Percentiles rank a stretch among this genome's conserved stretches.
Evolutionary conservation across 257 asterid species (phyloP).

Genomic region (Cordia subcordata): DNA sequence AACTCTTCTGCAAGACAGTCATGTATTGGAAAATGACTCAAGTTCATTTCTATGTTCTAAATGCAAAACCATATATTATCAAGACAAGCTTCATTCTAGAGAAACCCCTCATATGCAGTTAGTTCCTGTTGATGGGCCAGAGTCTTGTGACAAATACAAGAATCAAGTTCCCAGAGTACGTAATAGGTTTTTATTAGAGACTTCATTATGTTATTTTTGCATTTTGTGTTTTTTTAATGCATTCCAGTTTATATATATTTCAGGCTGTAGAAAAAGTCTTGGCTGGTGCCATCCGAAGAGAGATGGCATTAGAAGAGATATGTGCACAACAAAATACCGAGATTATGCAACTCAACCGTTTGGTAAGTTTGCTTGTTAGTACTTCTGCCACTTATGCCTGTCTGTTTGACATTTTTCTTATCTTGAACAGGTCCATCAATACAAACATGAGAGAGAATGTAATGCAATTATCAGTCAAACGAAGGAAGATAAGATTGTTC

Average conservation of each 20-base stretch:
- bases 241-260: conserved; percentile 16
- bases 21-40: conserved; percentile 25
- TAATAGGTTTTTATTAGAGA: conserved; percentile 15
- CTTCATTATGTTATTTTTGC: conserved; percentile 11
- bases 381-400: not conserved
- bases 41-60: conserved; percentile 45
- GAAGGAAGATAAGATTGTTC: conserved; percentile 12
- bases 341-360: conserved; percentile 81
- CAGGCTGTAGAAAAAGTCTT: conserved; percentile 96
- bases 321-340: conserved; percentile 72
- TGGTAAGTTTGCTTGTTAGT: conserved; percentile 43
- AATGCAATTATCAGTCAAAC: conserved; percentile 11
- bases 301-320: conserved; percentile 95
- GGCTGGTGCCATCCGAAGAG: conserved; percentile 98
- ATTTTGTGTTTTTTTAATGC: conserved; percentile 22
- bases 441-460: conserved; percentile 13
- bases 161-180: conserved; percentile 82
- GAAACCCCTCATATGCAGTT: conserved; percentile 72
- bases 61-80: conserved; percentile 49
- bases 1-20: conserved; percentile 40
- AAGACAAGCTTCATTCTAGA: conserved; percentile 32
- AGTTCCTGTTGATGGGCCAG: conserved; percentile 54
- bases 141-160: conserved; percentile 44
- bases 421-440: conserved; percentile 13
- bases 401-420: conserved; percentile 10